These are phyloP conservation scores for Pterocarpus santalinus DNA, from an alignment of 306 rosid genomes.

Conservation along the genomic window DNA sequence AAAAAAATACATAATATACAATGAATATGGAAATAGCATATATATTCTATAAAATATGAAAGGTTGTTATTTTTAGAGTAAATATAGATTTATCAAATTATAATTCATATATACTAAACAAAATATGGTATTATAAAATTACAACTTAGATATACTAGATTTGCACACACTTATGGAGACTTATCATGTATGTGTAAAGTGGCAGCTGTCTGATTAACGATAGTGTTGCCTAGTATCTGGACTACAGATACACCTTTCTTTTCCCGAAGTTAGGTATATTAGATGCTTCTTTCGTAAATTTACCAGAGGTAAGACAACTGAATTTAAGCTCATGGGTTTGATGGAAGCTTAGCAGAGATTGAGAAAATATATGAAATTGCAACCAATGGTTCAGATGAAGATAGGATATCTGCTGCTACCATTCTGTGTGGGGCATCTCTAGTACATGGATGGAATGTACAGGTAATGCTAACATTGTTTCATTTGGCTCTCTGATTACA, in stretches of 20 bases:
- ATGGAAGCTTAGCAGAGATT: slow-evolving; percentile 96
- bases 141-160: background rate
- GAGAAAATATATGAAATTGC: slow-evolving; percentile 91
- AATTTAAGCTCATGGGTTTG: slow-evolving; percentile 79
- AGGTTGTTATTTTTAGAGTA: background rate
- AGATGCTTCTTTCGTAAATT: slow-evolving; percentile 57
- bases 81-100: slow-evolving; percentile 24
- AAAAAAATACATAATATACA: slow-evolving; percentile 5
- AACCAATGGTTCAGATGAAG: slow-evolving; percentile 83
- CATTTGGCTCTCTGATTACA: slow-evolving; percentile 23
- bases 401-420: slow-evolving; percentile 88
- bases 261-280: slow-evolving; percentile 60
- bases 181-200: slow-evolving; percentile 28
- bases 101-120: background rate
- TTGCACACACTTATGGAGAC: slow-evolving; percentile 5
- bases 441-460: slow-evolving; percentile 93
- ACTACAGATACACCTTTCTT: slow-evolving; percentile 59
- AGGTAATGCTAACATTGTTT: slow-evolving; percentile 60
- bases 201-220: slow-evolving; percentile 39
- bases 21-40: slow-evolving; percentile 31
- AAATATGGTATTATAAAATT: background rate
- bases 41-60: background rate
- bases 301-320: slow-evolving; percentile 62
- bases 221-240: slow-evolving; percentile 46
- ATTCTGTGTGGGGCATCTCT: slow-evolving; percentile 93